Conservation (phyloP, 768 basidiomycete species). For the Suillus clintonianus region DNA sequence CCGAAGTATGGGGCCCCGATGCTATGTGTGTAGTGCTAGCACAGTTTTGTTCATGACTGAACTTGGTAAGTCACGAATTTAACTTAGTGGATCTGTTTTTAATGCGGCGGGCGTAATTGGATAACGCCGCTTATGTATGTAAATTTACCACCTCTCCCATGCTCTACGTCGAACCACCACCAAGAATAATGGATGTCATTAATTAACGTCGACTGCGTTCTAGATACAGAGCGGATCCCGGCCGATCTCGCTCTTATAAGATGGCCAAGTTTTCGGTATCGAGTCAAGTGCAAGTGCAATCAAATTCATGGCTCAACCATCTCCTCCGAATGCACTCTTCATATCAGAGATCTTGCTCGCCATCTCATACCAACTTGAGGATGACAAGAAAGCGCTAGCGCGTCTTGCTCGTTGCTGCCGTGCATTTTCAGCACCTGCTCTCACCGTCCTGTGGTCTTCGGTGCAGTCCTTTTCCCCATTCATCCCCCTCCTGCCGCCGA, state of each 20-base stretch:
- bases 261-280: not conserved
- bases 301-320: not conserved
- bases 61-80: too few relatives aligned
- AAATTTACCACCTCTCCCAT: not conserved
- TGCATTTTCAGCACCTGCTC: constrained; percentile 9
- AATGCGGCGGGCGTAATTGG: too few relatives aligned
- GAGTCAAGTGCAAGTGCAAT: not conserved
- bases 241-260: not conserved
- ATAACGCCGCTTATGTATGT: not conserved
- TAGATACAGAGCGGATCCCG: not conserved
- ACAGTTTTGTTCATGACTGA: too few relatives aligned
- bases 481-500: constrained; percentile 13
- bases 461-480: constrained; percentile 17
- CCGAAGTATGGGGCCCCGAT: not conserved
- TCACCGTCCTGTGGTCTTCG: constrained; percentile 17
- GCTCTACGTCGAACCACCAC: not conserved
- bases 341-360: constrained; percentile 16
- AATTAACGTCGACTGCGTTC: not conserved
- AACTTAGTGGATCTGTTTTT: too few relatives aligned
- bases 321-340: constrained; percentile 8
- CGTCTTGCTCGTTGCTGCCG: constrained; percentile 13
- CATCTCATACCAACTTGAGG: constrained; percentile 10
- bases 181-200: not conserved
- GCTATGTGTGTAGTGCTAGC: too few relatives aligned
- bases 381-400: constrained; percentile 12